Evolutionary conservation across 2,329 filamentous ascomycete species (phyloP).

Genomic region (Trichoderma sp.): DNA sequence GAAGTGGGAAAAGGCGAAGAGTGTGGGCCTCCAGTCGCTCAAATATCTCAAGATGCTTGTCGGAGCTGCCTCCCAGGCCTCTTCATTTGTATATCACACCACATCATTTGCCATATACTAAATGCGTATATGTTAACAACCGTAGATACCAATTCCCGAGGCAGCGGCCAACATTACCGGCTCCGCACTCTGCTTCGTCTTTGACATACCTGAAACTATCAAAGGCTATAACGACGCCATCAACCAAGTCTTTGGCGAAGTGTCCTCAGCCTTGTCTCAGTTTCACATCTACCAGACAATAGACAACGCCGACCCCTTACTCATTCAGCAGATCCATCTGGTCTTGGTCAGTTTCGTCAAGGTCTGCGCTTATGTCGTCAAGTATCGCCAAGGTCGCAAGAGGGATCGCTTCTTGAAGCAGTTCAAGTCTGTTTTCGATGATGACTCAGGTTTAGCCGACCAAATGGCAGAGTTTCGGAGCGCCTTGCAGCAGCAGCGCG

Average conservation of each 20-base stretch:
- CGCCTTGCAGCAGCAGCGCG: not conserved
- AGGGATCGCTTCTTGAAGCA: not conserved
- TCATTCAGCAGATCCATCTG: not conserved
- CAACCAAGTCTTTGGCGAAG: slow-evolving; percentile 1
- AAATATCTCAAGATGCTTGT: slow-evolving; percentile 10
- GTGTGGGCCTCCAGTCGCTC: not conserved
- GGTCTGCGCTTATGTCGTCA: not conserved
- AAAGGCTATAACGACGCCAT: not conserved
- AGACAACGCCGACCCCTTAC: not conserved
- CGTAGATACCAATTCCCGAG: not conserved
- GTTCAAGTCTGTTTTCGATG: not conserved
- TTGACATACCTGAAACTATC: not conserved
- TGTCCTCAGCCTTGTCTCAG: not conserved
- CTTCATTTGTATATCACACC: not conserved
- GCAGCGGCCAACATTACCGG: not conserved
- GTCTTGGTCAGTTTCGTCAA: not conserved
- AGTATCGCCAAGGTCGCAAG: not conserved
- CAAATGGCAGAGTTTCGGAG: not conserved
- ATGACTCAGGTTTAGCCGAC: not conserved
- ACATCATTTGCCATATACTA: not conserved
- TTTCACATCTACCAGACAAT: not conserved
- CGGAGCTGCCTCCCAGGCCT: not conserved
- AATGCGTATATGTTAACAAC: not conserved
- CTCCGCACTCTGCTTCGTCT: not conserved
- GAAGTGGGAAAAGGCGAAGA: not conserved